Evolutionary conservation across 78 protist genomes (phyloP).

Genomic region (Isochrysis galbana): DNA sequence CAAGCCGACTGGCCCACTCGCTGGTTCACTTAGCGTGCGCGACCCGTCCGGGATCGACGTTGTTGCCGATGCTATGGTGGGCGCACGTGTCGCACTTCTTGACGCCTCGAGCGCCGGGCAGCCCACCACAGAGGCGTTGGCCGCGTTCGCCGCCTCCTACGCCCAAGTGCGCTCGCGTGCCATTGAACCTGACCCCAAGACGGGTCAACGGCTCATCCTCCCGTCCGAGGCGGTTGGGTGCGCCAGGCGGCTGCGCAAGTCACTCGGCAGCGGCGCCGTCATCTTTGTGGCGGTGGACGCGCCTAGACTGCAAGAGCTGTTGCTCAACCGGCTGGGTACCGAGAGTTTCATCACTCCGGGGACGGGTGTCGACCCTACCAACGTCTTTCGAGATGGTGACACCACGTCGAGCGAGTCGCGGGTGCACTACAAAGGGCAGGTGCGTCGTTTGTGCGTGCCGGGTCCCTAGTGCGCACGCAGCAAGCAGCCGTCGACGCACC

Average conservation of each 20-base stretch:
- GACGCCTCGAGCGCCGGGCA: too few species aligned
- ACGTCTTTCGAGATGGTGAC: background rate
- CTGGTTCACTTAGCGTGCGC: too few species aligned
- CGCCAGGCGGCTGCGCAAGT: background rate
- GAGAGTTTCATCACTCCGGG: background rate
- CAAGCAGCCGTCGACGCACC: too few species aligned
- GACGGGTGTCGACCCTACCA: background rate
- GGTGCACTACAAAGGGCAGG: background rate
- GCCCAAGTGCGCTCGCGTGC: too few species aligned
- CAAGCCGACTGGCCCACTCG: background rate
- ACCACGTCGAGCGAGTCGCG: background rate
- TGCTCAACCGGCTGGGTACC: background rate
- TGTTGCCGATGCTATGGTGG: too few species aligned
- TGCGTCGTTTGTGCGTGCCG: too few species aligned
- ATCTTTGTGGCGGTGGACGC: constrained; percentile 3
- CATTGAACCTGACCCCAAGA: too few species aligned
- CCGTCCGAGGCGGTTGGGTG: background rate
- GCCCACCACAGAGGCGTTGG: too few species aligned
- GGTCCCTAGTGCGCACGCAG: too few species aligned
- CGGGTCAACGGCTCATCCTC: background rate
- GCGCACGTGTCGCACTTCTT: too few species aligned
- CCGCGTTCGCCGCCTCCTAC: too few species aligned
- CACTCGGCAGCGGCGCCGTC: background rate
- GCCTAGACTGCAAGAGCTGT: background rate
- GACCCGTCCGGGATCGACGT: too few species aligned